Percentiles rank a stretch among this genome's conserved stretches.
Evolutionary conservation across 108 stramenopile species (phyloP).

Genomic region (Stephanodiscus minutulus): DNA sequence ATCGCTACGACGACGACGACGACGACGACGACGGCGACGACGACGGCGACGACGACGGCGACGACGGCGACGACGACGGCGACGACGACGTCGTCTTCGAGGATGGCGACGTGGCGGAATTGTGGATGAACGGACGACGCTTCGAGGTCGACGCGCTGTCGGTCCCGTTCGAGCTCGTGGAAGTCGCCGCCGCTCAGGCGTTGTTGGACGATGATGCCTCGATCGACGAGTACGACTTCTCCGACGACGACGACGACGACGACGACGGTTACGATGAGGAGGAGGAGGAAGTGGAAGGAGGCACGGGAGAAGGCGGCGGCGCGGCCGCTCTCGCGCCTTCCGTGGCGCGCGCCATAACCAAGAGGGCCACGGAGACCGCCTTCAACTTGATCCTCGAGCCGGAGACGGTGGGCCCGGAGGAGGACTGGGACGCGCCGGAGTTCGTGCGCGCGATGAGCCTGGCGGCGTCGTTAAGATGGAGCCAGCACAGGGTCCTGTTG

Average conservation of each 20-base stretch:
- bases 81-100: constrained; percentile 17
- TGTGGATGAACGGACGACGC: constrained; percentile 60
- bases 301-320: background rate
- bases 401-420: constrained; percentile 23
- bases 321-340: constrained; percentile 44
- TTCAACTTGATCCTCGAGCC: constrained; percentile 51
- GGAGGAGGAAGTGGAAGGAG: constrained; percentile 12
- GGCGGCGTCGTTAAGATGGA: constrained; percentile 55
- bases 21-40: constrained; percentile 25
- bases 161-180: constrained; percentile 65
- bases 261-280: constrained; percentile 14
- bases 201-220: constrained; percentile 30
- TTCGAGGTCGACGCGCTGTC: constrained; percentile 61
- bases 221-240: constrained; percentile 9
- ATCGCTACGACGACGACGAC: constrained; percentile 7
- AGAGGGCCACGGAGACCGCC: constrained; percentile 57
- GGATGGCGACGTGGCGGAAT: constrained; percentile 56
- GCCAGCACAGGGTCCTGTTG: constrained; percentile 57
- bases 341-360: constrained; percentile 54
- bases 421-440: constrained; percentile 25
- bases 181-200: constrained; percentile 39
- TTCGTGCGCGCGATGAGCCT: constrained; percentile 46
- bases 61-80: constrained; percentile 1
- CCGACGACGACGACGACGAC: background rate
- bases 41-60: constrained; percentile 19